Evolutionary conservation across 1,139 yeast genomes (phyloP).

Genomic region (Protomyces arabidopsidicola): DNA sequence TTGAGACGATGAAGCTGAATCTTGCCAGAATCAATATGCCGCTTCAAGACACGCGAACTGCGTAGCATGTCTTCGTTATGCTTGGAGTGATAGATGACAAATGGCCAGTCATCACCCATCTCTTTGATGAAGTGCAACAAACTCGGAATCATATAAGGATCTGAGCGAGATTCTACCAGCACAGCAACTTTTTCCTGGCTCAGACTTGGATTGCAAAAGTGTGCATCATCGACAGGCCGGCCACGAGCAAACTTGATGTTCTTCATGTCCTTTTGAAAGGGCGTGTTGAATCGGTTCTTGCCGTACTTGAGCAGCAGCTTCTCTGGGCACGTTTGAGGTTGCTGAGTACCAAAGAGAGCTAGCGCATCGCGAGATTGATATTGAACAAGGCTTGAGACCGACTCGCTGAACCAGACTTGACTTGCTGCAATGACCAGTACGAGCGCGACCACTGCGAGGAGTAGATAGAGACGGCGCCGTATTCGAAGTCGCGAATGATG

Average conservation of each 20-base stretch:
- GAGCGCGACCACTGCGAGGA: neutral
- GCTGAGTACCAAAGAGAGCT: neutral
- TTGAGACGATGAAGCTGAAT: conserved; percentile 6
- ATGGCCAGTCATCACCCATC: conserved; percentile 21
- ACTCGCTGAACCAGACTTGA: neutral
- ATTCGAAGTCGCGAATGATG: neutral
- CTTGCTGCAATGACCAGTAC: neutral
- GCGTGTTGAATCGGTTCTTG: neutral
- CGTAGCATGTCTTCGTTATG: conserved; percentile 11
- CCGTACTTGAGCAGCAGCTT: neutral
- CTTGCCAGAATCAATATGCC: conserved; percentile 13
- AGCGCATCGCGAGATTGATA: neutral
- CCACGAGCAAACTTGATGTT: neutral
- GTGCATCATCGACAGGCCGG: neutral
- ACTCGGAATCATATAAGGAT: conserved; percentile 10
- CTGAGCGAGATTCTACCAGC: conserved; percentile 10
- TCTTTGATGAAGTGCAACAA: conserved; percentile 13
- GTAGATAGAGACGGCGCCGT: neutral
- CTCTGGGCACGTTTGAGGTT: neutral
- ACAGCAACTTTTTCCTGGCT: conserved; percentile 7
- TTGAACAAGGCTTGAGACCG: neutral
- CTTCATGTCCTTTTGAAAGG: neutral
- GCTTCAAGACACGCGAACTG: neutral
- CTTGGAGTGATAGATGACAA: conserved; percentile 14
- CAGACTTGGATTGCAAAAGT: neutral